Evolutionary conservation across 306 rosid species (phyloP), one percentile per base, ranked within the genome.

Genomic region (Cotoneaster glaucophyllus): DNA sequence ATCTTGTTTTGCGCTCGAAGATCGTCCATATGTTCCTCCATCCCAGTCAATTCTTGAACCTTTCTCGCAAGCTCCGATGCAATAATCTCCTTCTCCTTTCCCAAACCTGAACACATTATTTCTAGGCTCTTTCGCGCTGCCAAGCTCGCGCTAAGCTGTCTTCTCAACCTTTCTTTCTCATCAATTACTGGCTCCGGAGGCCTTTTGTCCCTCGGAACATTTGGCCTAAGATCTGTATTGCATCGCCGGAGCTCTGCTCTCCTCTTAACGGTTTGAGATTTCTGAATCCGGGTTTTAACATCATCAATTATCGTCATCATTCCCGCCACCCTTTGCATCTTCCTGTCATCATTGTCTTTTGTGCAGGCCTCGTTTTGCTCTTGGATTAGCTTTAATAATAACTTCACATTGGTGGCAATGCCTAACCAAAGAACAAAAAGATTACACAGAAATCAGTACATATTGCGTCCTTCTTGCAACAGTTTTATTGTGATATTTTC

Each of bases 21-120:
- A 80, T 92, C 98, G 64, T 75, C 78, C 3, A 92, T 79, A 58
- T 78, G 84, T 39, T 95, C 99, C 84, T 95, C 99, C 84, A 85
- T 54, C 50, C 86, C 97, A 3, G 80, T 28, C 70, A 85, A 25
- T 79, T 92, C 96, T 4, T 90, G 98, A 74, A 93, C 98, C 83
- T 89, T 92, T 59, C 86, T 88, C 22, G 96, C 81, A 67, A 92
- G 93, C 79, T 95, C 99, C 18, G 87, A 53, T 19, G 97, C 97
- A 78, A 95, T 95, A n/a, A 95, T 95, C 72, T 92, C 92, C 69
- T 90, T 92, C 85, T 95, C 99, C 76, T 90, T 95, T 67, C 99
- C 99, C 85, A 95, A 81, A 80, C 99, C 90, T 0, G 93, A 82
- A 71, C 99, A 95, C 93, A 95, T 77, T 41, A 89, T 87, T 76